Evolutionary conservation across 768 basidiomycete species (phyloP).

Genomic region (Mycena pura): DNA sequence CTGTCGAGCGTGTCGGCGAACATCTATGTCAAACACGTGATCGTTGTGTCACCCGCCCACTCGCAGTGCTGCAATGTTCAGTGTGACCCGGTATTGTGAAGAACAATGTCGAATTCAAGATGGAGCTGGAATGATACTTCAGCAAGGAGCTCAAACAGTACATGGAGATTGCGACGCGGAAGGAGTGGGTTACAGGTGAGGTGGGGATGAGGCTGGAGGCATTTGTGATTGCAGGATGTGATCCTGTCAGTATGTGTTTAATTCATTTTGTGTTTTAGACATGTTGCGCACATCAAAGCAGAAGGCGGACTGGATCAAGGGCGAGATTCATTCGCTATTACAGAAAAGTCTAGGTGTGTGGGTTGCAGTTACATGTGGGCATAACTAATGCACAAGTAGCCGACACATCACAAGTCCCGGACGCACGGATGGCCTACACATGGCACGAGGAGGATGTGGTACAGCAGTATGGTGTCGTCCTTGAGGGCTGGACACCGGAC

Average conservation of each 20-base stretch:
- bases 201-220: slow-evolving; percentile 17
- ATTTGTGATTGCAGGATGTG: slow-evolving; percentile 16
- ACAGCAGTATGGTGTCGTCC: background rate
- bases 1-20: too few relatives aligned
- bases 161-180: slow-evolving; percentile 19
- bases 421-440: background rate
- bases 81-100: too few relatives aligned
- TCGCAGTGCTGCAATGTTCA: too few relatives aligned
- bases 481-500: background rate
- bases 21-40: too few relatives aligned
- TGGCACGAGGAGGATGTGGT: background rate
- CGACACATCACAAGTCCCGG: background rate
- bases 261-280: background rate
- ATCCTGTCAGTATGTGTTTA: slow-evolving; percentile 9
- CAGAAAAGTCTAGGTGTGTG: background rate
- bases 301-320: background rate
- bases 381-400: background rate
- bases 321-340: background rate
- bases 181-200: slow-evolving; percentile 2
- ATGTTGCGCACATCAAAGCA: background rate
- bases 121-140: slow-evolving; percentile 30
- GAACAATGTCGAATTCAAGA: slow-evolving; percentile 19
- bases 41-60: too few relatives aligned
- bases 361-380: too few relatives aligned
- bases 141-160: slow-evolving; percentile 19